Conservation (phyloP, 106 monocot species). For the Hemerocallis citrina region DNA sequence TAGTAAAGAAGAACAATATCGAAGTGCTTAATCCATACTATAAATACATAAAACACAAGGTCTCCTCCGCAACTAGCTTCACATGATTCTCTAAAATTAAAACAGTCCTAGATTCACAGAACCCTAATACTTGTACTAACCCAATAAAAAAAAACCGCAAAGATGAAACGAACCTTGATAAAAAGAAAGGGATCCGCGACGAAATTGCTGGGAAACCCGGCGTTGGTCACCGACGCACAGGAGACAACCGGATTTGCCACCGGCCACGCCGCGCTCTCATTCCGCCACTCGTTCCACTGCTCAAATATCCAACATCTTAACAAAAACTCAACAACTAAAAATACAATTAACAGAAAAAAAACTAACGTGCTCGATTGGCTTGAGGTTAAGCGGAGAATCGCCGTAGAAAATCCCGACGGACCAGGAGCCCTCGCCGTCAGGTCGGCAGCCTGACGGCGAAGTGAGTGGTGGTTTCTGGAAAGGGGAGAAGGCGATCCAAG, state of each 20-base stretch:
- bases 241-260: constrained; percentile 83
- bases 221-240: constrained; percentile 51
- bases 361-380: constrained; percentile 52
- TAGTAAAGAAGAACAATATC: too few species aligned
- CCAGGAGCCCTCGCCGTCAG: constrained; percentile 91
- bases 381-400: constrained; percentile 60
- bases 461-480: constrained; percentile 20
- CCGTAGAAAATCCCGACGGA: constrained; percentile 87
- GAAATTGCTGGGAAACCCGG: constrained; percentile 74
- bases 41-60: too few species aligned
- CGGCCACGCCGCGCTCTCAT: constrained; percentile 71
- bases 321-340: not conserved
- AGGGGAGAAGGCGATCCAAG: constrained; percentile 48
- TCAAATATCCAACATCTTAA: not conserved
- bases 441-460: constrained; percentile 35
- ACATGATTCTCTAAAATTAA: too few species aligned
- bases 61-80: too few species aligned
- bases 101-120: too few species aligned
- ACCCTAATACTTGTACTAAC: too few species aligned
- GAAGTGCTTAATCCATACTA: too few species aligned
- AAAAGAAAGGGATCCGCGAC: constrained; percentile 89
- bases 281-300: constrained; percentile 58
- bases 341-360: not conserved
- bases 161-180: constrained; percentile 58
- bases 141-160: too few species aligned